Evolutionary conservation across 2,329 filamentous ascomycete genomes (phyloP).

Genomic region (Beauveria sp.): DNA sequence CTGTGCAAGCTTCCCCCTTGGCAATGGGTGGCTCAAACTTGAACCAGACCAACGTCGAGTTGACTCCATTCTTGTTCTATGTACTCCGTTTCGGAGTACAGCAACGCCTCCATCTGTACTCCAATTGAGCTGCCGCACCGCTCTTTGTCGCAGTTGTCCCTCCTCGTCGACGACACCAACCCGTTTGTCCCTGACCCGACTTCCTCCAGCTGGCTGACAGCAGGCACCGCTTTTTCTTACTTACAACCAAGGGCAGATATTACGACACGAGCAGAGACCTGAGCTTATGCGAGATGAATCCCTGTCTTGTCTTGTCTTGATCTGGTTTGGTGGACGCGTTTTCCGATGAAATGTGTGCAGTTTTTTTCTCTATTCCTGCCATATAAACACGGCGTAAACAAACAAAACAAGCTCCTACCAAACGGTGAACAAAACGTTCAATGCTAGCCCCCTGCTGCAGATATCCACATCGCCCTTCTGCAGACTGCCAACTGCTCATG

Average conservation of each 20-base stretch:
- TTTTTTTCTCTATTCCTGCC: neutral
- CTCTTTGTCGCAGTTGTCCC: neutral
- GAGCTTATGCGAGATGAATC: slow-evolving; percentile 1
- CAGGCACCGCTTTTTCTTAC: slow-evolving; percentile 11
- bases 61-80: neutral
- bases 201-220: slow-evolving; percentile 5
- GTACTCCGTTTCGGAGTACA: neutral
- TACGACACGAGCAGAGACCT: slow-evolving; percentile 1
- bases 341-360: neutral
- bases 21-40: neutral
- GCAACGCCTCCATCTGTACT: neutral
- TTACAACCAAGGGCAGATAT: slow-evolving; percentile 1
- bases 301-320: neutral
- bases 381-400: neutral
- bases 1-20: neutral
- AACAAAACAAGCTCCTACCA: neutral
- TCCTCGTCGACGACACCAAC: neutral
- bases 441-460: neutral
- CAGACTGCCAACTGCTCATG: too few relatives aligned
- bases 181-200: neutral
- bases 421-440: neutral
- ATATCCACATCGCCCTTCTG: neutral
- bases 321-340: neutral
- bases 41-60: neutral
- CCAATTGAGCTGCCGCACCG: neutral